Evolutionary conservation across 1,284 basidiomycete species (phyloP), one percentile per base, ranked within the genome.

Genomic region (Ceratobasidium sp.): DNA sequence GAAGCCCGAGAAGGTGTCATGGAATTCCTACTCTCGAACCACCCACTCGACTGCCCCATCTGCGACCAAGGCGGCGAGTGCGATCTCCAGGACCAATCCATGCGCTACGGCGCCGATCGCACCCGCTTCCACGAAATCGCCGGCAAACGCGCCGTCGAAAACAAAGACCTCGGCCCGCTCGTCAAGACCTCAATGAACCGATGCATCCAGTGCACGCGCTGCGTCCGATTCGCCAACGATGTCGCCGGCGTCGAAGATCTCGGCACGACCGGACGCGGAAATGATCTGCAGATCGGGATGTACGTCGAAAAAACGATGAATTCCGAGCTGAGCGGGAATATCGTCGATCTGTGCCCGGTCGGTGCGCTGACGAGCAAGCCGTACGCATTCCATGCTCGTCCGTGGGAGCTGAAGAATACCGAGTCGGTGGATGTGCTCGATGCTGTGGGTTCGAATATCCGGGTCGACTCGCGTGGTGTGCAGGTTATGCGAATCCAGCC

Each of bases 141-240:
- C 1, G 98, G 97, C 79, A 99, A 99, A 85, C 94, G 97, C 76
- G 97, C 98, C 0, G 94, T 98, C 22, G 97, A 98, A 84, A 94
- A 99, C 88, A 99, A 99, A 87, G 92, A 99, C 81, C 88, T 99
- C 41, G 98, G 98, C 6, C 98, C 98, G 13, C 88, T 99, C 63
- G 95, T 99, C 82, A 99, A 99, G 86, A 98, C 98, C 3, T 95
- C 93, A 76, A 99, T 99, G 97, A 99, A 96, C 83, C 90, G 97
- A 75, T 99, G 98, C 86, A 99, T 99, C 79, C 98, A 99, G 84
- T 99, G 97, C 86, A 99, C 97, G 14, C 95, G 98, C 78, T 99
- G 98, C 82, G 95, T 99, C 48, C 93, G 98, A 76, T 99, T 98
- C 82, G 96, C 96, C 66, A 99, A 99, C 84, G 97, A 99, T 82